Evolutionary conservation across 2,329 filamentous ascomycete species (phyloP), one percentile per base, ranked within the genome.

Genomic region (Xylogone sp.): DNA sequence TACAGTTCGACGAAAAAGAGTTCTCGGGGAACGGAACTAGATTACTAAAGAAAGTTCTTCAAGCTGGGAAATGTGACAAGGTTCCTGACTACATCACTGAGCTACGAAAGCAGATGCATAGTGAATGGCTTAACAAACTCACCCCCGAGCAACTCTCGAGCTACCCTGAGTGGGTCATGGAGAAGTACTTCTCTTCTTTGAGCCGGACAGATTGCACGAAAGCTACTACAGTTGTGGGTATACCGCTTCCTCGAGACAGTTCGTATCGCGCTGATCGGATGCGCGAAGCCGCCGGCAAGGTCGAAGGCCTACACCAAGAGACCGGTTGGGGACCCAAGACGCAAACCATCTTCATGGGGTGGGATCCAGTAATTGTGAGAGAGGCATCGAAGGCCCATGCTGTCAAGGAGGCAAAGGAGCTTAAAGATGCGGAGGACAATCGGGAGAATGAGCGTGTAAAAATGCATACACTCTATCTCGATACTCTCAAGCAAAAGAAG

Each of bases 21-120:
- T 51, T 58, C 47, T 46, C 44, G 29, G 39, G 46, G 34, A 31
- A 27, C 31, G 31, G 46, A 29, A 44, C 46, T 45, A 24, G 20
- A 9, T 51, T 65, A 3, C 51, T 58, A 21, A 51, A 56, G 45
- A 45, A 50, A 50, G 48, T 50, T 31, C 48, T 50, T 42, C 48
- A 45, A 21, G 48, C 48, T 42, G 48, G 48, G 42, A 50, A 50
- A 45, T 50, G 48, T 31, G 48, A 44, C 16, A 45, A 24, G 42
- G 48, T 50, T 45, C 48, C 48, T 16, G 48, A 50, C 22, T 21
- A 50, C 19, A 50, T 50, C 42, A 29, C 42, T 16, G 42, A 44
- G 42, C 21, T 50, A 21, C 48, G 39, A 19, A 29, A 50, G 48
- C 48, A 44, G 48, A 45, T 50, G 48, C 48, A 45, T 50, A 31